Evolutionary conservation across 441 rosid species (phyloP).

Genomic region (Kokia cookei): DNA sequence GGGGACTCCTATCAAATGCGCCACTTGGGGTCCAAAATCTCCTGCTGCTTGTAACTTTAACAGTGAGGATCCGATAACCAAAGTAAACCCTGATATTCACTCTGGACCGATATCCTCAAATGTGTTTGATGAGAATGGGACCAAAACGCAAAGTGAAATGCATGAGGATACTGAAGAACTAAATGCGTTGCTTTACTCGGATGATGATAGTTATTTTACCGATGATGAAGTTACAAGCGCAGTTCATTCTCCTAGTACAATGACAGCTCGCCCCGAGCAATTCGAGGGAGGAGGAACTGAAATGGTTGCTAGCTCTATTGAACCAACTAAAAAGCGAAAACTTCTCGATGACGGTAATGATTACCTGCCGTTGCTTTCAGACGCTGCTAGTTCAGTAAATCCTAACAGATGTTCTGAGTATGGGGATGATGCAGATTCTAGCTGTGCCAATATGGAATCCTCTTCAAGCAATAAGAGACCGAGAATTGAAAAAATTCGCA

Average conservation of each 20-base stretch:
- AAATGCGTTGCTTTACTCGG: constrained; percentile 52
- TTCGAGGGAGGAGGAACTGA: constrained; percentile 24
- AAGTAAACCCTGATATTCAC: constrained; percentile 11
- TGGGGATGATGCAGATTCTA: constrained; percentile 32
- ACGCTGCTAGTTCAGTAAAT: constrained; percentile 20
- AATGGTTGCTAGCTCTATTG: constrained; percentile 29
- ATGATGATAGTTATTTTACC: constrained; percentile 31
- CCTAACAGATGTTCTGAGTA: constrained; percentile 6
- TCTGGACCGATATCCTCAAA: constrained; percentile 14
- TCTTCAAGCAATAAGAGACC: constrained; percentile 27
- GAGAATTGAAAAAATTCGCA: constrained; percentile 38
- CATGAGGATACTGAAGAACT: constrained; percentile 54
- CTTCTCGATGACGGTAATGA: constrained; percentile 3
- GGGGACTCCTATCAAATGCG: constrained; percentile 23
- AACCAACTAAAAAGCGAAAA: constrained; percentile 29
- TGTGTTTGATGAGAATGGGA: constrained; percentile 20
- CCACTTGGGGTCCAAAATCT: constrained; percentile 25
- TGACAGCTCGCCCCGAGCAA: constrained; percentile 33
- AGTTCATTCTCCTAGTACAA: constrained; percentile 50
- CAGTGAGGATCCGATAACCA: constrained; percentile 5
- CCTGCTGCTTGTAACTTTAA: constrained; percentile 11
- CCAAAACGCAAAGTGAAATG: constrained; percentile 43
- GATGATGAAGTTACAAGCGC: constrained; percentile 45
- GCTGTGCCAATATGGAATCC: constrained; percentile 24
- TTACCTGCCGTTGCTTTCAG: constrained; percentile 10